A percentile compares a stretch with the other conserved stretches of the same genome.
Conservation (phyloP, 139 green algal genomes). For the Ettlia oleoabundans region DNA sequence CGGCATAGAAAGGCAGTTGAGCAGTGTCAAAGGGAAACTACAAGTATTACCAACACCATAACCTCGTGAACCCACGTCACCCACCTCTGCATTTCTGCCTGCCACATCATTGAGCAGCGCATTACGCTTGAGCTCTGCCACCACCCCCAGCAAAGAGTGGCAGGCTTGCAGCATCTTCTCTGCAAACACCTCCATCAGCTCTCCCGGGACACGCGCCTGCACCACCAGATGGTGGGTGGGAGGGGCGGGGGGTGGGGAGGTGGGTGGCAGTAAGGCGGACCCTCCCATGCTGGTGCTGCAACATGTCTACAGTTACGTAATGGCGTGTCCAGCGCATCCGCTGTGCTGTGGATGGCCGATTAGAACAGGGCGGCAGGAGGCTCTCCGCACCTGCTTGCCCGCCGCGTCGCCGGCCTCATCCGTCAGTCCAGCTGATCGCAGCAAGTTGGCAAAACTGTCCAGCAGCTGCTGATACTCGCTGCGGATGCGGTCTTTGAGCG, state of each 20-base stretch:
- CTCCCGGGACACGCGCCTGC: slow-evolving; percentile 35
- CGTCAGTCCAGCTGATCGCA: not conserved
- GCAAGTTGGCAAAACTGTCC: slow-evolving; percentile 19
- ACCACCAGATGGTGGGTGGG: too few relatives aligned
- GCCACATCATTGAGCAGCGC: slow-evolving; percentile 47
- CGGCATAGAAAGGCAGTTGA: too few relatives aligned
- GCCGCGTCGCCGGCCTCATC: slow-evolving; percentile 8
- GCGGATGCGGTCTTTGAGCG: slow-evolving; percentile 28
- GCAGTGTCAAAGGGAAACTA: too few relatives aligned
- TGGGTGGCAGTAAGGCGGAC: not conserved
- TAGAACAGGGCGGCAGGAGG: too few relatives aligned
- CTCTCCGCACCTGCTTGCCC: not conserved
- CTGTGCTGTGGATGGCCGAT: too few relatives aligned
- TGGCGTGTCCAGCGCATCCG: too few relatives aligned
- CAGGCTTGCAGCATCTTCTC: slow-evolving; percentile 51
- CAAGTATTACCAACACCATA: not conserved
- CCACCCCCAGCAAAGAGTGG: slow-evolving; percentile 34
- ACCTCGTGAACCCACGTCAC: too few relatives aligned
- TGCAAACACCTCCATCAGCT: slow-evolving; percentile 57
- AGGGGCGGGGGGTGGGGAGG: not conserved
- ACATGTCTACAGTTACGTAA: too few relatives aligned
- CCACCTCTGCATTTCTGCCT: not conserved
- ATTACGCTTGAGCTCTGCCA: slow-evolving; percentile 54
- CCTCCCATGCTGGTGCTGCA: too few relatives aligned
- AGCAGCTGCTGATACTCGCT: slow-evolving; percentile 15